phyloP scores from a whole-genome alignment of 768 basidiomycete species.

The Pleurotus sapidus region DNA sequence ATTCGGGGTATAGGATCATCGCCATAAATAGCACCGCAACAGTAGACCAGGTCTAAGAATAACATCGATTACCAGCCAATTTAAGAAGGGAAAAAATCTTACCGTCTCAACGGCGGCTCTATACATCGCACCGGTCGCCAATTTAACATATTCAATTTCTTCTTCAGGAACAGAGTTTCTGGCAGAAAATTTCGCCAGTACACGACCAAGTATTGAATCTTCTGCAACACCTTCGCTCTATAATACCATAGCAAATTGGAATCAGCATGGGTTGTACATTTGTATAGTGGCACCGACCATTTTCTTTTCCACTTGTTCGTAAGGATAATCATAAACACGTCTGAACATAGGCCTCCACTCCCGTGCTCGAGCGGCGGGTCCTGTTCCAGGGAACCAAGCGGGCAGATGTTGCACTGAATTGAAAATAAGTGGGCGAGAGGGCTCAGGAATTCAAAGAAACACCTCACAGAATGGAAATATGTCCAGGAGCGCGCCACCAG shows the following conservation, averaged over 20 bases:
- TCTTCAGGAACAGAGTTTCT: neutral
- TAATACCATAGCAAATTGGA: neutral
- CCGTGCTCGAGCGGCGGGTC: conserved; percentile 36
- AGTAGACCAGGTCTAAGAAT: neutral
- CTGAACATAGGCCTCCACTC: conserved; percentile 25
- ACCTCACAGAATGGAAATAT: conserved; percentile 7
- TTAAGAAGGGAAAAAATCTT: neutral
- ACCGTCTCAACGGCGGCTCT: neutral
- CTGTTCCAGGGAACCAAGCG: conserved; percentile 37
- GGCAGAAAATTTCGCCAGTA: neutral
- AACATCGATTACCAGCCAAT: neutral
- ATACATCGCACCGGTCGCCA: neutral
- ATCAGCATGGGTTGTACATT: neutral
- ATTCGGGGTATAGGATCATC: conserved; percentile 24
- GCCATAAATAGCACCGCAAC: conserved; percentile 17
- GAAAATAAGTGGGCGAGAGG: neutral
- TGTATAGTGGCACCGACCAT: conserved; percentile 23
- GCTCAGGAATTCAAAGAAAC: neutral
- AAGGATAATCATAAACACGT: conserved; percentile 36
- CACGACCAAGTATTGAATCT: neutral
- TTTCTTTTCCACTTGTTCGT: conserved; percentile 26
- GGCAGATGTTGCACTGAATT: conserved; percentile 17
- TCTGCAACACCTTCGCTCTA: neutral
- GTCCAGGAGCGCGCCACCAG: conserved; percentile 15
- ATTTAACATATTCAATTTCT: neutral